phyloP scores from a whole-genome alignment of 2,329 filamentous ascomycete species.

The Neospermospora avenae region DNA sequence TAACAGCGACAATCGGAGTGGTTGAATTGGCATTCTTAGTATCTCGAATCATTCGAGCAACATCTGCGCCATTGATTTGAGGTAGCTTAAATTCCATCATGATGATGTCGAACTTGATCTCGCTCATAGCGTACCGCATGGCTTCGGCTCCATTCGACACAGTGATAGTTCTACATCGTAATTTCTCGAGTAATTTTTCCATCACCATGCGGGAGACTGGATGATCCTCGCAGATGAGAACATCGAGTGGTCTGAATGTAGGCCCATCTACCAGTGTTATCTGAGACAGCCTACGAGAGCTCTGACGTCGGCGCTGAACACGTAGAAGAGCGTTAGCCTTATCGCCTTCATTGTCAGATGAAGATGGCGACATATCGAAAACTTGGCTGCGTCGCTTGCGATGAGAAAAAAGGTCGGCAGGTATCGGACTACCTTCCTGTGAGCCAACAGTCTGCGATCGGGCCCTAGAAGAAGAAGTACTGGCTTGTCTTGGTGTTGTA shows the following conservation, averaged over 20 bases:
- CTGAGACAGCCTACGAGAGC: slow-evolving; percentile 88
- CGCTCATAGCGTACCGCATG: slow-evolving; percentile 88
- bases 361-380: slow-evolving; percentile 94
- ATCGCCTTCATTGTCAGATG: slow-evolving; percentile 94
- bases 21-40: slow-evolving; percentile 93
- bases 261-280: slow-evolving; percentile 83
- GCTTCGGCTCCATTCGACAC: slow-evolving; percentile 89
- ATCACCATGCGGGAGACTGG: slow-evolving; percentile 97
- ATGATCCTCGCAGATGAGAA: slow-evolving; percentile 96
- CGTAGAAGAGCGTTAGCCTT: slow-evolving; percentile 87
- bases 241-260: slow-evolving; percentile 84
- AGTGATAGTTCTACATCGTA: slow-evolving; percentile 90
- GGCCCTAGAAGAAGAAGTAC: slow-evolving; percentile 64
- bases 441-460: slow-evolving; percentile 92
- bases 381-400: slow-evolving; percentile 91
- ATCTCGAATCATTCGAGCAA: slow-evolving; percentile 95
- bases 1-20: slow-evolving; percentile 94
- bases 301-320: slow-evolving; percentile 91
- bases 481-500: slow-evolving; percentile 57
- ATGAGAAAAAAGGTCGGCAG: slow-evolving; percentile 66
- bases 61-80: slow-evolving; percentile 90
- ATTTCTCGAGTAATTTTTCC: slow-evolving; percentile 94
- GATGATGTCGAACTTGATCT: slow-evolving; percentile 98
- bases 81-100: slow-evolving; percentile 97
- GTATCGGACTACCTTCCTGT: slow-evolving; percentile 77